Conservation (phyloP, 371 early-diverging fungal species). For the Racocetra persica region DNA sequence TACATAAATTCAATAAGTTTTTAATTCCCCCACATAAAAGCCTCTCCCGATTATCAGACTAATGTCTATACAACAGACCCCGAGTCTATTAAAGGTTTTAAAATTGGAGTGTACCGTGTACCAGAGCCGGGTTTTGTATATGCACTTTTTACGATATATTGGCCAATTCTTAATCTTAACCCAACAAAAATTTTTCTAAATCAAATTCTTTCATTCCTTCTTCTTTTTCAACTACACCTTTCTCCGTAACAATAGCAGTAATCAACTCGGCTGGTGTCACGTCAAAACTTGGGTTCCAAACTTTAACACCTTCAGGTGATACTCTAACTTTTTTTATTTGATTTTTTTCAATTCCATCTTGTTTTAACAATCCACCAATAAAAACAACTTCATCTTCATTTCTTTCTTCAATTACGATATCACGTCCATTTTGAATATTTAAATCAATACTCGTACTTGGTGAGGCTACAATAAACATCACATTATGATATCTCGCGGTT, state of each 20-base stretch:
- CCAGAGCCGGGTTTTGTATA: too few species aligned
- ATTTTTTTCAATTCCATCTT: slow-evolving; percentile 49
- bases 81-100: too few species aligned
- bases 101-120: too few species aligned
- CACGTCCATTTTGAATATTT: slow-evolving; percentile 67
- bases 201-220: slow-evolving; percentile 64
- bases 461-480: slow-evolving; percentile 94
- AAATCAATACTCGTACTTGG: slow-evolving; percentile 94
- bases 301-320: slow-evolving; percentile 82
- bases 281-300: slow-evolving; percentile 98
- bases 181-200: slow-evolving; percentile 49
- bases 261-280: slow-evolving; percentile 91
- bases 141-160: too few species aligned
- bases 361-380: slow-evolving; percentile 67
- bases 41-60: too few species aligned
- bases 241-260: slow-evolving; percentile 93
- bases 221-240: slow-evolving; percentile 80
- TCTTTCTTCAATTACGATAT: slow-evolving; percentile 91
- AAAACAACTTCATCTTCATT: slow-evolving; percentile 77
- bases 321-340: slow-evolving; percentile 70
- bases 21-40: too few species aligned
- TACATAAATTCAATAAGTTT: too few species aligned
- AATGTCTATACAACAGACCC: too few species aligned
- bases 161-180: too few species aligned
- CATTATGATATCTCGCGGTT: slow-evolving; percentile 83